A percentile compares a stretch with the other conserved stretches of the same genome.
phyloP scores from a whole-genome alignment of 495 filamentous ascomycete genomes.

The Penicillium egyptiacum region DNA sequence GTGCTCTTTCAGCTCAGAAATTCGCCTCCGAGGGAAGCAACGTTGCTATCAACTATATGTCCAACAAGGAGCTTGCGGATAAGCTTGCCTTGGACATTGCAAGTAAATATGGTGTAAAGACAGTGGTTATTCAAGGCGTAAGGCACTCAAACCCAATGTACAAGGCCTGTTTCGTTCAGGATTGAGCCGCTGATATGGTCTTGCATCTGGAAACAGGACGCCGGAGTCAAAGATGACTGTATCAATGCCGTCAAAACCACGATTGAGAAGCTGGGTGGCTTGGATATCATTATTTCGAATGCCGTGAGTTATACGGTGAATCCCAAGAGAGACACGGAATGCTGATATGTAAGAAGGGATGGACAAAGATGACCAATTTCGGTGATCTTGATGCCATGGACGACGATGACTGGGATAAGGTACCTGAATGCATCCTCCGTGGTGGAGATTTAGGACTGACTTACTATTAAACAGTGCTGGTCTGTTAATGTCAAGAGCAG shows the following conservation, averaged over 20 bases:
- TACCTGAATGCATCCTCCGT: constrained; percentile 22
- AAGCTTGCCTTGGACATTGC: constrained; percentile 53
- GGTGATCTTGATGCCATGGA: constrained; percentile 61
- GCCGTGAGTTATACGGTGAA: constrained; percentile 50
- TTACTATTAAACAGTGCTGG: constrained; percentile 54
- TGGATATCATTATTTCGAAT: constrained; percentile 72
- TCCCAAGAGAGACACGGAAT: background rate
- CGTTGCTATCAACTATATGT: constrained; percentile 69
- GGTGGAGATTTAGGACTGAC: background rate
- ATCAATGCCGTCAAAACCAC: constrained; percentile 52
- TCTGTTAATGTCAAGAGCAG: constrained; percentile 68
- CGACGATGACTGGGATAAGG: constrained; percentile 71
- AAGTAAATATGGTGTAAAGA: constrained; percentile 54
- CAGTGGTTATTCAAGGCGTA: constrained; percentile 59
- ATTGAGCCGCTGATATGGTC: background rate
- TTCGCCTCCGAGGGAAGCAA: constrained; percentile 68
- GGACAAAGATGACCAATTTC: constrained; percentile 65
- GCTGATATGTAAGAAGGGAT: constrained; percentile 48
- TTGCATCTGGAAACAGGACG: constrained; percentile 48
- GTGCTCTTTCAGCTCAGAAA: constrained; percentile 59
- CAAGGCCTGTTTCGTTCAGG: background rate
- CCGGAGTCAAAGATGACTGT: constrained; percentile 56
- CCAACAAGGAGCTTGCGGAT: constrained; percentile 53
- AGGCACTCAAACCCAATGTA: background rate
- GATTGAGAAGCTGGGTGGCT: constrained; percentile 59